Percentiles rank a stretch among this genome's conserved stretches.
Conservation (phyloP, 805 yeast species). For the Clavispora carvajalis region DNA sequence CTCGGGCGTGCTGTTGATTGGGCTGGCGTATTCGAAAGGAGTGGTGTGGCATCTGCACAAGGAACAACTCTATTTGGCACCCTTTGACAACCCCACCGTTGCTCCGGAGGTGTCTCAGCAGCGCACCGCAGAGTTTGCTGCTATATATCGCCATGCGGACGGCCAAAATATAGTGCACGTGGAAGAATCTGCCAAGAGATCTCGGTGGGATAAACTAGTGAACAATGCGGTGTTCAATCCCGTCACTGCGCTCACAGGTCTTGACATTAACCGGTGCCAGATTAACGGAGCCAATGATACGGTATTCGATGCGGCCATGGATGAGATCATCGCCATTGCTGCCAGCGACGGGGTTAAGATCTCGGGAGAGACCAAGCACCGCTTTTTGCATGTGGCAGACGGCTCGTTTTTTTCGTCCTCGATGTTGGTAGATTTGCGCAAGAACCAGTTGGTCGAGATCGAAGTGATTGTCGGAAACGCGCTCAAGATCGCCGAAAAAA, state of each 20-base stretch:
- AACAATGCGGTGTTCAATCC: constrained; percentile 36
- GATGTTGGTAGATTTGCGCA: constrained; percentile 64
- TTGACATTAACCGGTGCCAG: constrained; percentile 34
- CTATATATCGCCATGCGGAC: constrained; percentile 21
- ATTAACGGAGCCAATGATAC: constrained; percentile 28
- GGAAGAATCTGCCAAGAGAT: constrained; percentile 25
- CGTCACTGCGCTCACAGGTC: constrained; percentile 27
- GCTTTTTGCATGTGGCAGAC: constrained; percentile 46
- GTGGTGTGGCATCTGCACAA: constrained; percentile 44
- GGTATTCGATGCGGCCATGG: constrained; percentile 54
- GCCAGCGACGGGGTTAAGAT: constrained; percentile 59
- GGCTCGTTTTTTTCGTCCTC: constrained; percentile 53
- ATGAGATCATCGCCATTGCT: constrained; percentile 61
- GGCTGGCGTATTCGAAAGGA: constrained; percentile 49
- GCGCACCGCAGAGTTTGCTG: constrained; percentile 18
- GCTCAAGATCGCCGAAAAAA: constrained; percentile 31
- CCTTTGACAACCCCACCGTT: constrained; percentile 33
- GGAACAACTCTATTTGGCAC: constrained; percentile 48
- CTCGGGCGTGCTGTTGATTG: constrained; percentile 62
- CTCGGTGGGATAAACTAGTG: constrained; percentile 37
- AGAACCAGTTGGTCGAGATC: constrained; percentile 64
- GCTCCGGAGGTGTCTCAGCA: constrained; percentile 8
- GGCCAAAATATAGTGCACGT: constrained; percentile 19
- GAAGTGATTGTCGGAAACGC: constrained; percentile 67
- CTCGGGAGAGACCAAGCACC: constrained; percentile 43